Percentiles rank a stretch among this genome's conserved stretches.
Conservation (phyloP, 208 protist species). For the Leishmania tropica region DNA sequence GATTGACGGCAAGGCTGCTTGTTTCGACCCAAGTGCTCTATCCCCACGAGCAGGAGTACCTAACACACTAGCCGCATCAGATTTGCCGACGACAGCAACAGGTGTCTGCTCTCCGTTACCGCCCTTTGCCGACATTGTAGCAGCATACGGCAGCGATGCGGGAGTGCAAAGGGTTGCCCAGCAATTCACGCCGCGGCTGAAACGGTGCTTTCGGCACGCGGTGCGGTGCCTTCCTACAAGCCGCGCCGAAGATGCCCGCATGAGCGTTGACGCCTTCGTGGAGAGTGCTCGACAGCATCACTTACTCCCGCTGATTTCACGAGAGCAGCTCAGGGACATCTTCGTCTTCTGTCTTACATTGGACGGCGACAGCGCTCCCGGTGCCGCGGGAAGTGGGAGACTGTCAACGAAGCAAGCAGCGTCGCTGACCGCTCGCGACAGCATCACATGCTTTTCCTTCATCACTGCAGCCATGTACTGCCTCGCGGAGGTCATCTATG, state of each 20-base stretch:
- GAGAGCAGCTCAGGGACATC: constrained; percentile 40
- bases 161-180: constrained; percentile 36
- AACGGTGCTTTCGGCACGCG: constrained; percentile 40
- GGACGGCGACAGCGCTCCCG: constrained; percentile 4
- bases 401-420: background rate
- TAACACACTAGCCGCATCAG: background rate
- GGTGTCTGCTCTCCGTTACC: background rate
- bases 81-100: background rate
- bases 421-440: constrained; percentile 15
- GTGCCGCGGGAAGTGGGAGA: background rate
- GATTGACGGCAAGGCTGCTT: background rate
- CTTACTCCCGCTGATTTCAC: constrained; percentile 56
- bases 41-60: too few species aligned
- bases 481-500: constrained; percentile 64
- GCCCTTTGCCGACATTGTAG: background rate
- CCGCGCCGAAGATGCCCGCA: constrained; percentile 20
- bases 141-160: constrained; percentile 18
- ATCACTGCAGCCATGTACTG: constrained; percentile 44
- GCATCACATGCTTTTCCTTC: constrained; percentile 39
- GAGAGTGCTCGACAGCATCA: constrained; percentile 40
- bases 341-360: constrained; percentile 41
- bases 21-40: background rate
- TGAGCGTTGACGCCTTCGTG: constrained; percentile 51
- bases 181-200: constrained; percentile 42
- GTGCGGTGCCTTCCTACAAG: constrained; percentile 6